A percentile compares a stretch with the other conserved stretches of the same genome.
Conservation (phyloP, 1,284 basidiomycete genomes). For the Naganishia cerealis region DNA sequence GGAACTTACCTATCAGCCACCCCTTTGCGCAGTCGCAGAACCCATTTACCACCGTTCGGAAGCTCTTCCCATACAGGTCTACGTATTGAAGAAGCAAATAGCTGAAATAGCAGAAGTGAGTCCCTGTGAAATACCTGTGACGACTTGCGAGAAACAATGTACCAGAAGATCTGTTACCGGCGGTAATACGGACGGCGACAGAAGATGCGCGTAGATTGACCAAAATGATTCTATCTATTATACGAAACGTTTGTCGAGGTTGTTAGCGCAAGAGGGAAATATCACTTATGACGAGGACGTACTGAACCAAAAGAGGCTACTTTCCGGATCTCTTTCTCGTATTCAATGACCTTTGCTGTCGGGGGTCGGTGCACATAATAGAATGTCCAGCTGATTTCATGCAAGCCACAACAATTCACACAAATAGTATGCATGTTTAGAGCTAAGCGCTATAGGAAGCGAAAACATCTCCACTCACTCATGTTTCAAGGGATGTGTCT, state of each 20-base stretch:
- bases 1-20: conserved; percentile 30
- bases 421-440: too few relatives aligned
- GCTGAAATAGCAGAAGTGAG: conserved; percentile 4
- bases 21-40: conserved; percentile 30
- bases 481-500: conserved; percentile 49
- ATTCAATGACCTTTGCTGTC: conserved; percentile 52
- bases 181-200: conserved; percentile 51
- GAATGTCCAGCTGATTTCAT: conserved; percentile 50
- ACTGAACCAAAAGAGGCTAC: conserved; percentile 56
- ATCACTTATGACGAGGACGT: conserved; percentile 31
- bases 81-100: conserved; percentile 50
- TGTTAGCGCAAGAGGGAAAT: background rate
- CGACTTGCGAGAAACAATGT: background rate
- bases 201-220: conserved; percentile 53
- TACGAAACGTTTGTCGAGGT: background rate
- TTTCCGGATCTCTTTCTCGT: conserved; percentile 54
- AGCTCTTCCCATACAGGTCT: conserved; percentile 56
- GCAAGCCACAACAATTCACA: background rate
- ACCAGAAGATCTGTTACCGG: conserved; percentile 53
- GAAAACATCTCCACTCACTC: conserved; percentile 43
- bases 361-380: conserved; percentile 54
- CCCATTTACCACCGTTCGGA: conserved; percentile 40
- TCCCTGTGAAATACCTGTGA: background rate
- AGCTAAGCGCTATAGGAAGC: background rate
- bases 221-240: conserved; percentile 55